phyloP scores from a whole-genome alignment of 345 rosid genomes.

The Fremontodendron californicum region DNA sequence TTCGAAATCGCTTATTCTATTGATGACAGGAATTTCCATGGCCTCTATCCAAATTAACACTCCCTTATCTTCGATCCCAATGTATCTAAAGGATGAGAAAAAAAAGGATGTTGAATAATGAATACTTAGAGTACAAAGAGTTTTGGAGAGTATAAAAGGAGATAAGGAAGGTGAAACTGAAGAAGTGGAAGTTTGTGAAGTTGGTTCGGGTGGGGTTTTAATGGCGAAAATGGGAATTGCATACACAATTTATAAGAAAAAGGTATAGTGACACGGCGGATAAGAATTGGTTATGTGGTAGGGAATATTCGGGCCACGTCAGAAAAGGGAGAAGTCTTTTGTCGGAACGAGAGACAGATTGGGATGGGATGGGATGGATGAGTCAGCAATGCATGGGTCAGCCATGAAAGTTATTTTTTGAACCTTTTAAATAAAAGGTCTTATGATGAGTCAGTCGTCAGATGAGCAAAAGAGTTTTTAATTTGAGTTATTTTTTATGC shows the following conservation, averaged over 20 bases:
- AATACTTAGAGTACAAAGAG: background rate
- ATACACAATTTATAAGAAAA: too few relatives aligned
- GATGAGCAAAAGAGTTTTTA: too few relatives aligned
- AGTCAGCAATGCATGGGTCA: too few relatives aligned
- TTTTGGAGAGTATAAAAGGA: background rate
- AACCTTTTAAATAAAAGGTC: too few relatives aligned
- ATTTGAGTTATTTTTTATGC: too few relatives aligned
- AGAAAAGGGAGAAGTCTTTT: too few relatives aligned
- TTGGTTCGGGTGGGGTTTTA: slow-evolving; percentile 19
- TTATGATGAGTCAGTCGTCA: too few relatives aligned
- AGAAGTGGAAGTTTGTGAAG: slow-evolving; percentile 1
- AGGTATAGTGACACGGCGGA: too few relatives aligned
- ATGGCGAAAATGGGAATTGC: background rate
- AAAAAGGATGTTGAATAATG: background rate
- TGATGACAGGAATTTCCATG: slow-evolving; percentile 68
- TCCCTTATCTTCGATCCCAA: background rate
- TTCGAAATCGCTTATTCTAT: slow-evolving; percentile 59
- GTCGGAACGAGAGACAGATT: background rate
- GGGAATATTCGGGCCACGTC: background rate
- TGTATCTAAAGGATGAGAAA: background rate
- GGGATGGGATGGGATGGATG: background rate
- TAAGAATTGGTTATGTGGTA: too few relatives aligned
- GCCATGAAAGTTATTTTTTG: too few relatives aligned
- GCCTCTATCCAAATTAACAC: background rate
- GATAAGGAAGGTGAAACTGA: background rate